Conservation (phyloP, 2,329 filamentous ascomycete genomes). For the Aureobasidium uvarum region DNA sequence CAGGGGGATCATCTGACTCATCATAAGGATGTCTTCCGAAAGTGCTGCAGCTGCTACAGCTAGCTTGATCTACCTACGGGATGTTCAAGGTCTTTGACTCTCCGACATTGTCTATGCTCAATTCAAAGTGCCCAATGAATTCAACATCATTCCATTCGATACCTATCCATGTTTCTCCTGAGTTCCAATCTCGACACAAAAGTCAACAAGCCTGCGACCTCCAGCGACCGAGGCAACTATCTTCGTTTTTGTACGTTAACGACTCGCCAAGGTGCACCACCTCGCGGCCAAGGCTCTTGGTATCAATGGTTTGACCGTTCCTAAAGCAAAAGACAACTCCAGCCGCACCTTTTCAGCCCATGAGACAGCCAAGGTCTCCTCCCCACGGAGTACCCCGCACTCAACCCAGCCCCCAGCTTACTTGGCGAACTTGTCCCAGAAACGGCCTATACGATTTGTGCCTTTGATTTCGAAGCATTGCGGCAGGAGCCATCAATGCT, state of each 20-base stretch:
- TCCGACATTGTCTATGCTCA: background rate
- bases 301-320: constrained; percentile 13
- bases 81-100: background rate
- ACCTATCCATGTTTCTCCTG: background rate
- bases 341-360: constrained; percentile 3
- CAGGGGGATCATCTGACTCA: no score
- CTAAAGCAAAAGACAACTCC: constrained; percentile 6
- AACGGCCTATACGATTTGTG: constrained; percentile 1
- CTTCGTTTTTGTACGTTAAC: constrained; percentile 3
- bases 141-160: background rate
- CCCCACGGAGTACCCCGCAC: constrained; percentile 18
- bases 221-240: constrained; percentile 2
- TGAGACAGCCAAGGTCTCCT: constrained; percentile 2
- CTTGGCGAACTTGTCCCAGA: background rate
- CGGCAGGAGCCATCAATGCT: no score
- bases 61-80: no score
- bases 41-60: background rate
- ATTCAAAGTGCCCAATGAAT: background rate
- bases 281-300: constrained; percentile 13
- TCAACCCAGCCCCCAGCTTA: constrained; percentile 14
- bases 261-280: background rate
- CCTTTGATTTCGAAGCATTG: background rate
- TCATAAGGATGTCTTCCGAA: background rate
- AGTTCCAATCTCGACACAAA: background rate
- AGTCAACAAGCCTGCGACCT: background rate